Evolutionary conservation across 2,329 filamentous ascomycete genomes (phyloP).

Genomic region (Trichoderma sp.): DNA sequence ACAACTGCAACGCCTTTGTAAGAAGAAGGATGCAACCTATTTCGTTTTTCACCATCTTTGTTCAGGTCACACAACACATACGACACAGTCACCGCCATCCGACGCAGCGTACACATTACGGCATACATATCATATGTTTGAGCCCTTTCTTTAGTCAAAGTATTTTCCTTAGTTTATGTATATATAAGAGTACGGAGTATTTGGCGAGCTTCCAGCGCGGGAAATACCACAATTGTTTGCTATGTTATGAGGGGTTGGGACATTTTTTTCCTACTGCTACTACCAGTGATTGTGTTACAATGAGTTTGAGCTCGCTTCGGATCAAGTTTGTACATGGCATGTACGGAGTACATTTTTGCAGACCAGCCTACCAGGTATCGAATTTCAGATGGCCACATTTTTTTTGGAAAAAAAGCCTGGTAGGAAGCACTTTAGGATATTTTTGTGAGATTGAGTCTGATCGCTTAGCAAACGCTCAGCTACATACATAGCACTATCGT

Average conservation of each 20-base stretch:
- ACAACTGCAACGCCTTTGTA: not conserved
- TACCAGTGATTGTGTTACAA: not conserved
- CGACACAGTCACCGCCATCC: not conserved
- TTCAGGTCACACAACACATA: not conserved
- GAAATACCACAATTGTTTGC: not conserved
- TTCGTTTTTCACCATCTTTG: not conserved
- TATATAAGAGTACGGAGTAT: slow-evolving; percentile 15
- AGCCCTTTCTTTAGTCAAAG: slow-evolving; percentile 1
- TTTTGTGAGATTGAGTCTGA: too few relatives aligned
- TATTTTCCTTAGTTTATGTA: slow-evolving; percentile 4
- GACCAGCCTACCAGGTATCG: not conserved
- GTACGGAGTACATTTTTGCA: not conserved
- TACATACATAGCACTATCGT: too few relatives aligned
- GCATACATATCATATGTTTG: slow-evolving; percentile 8
- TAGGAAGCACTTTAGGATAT: too few relatives aligned
- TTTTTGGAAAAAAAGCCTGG: too few relatives aligned
- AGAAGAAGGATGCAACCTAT: not conserved
- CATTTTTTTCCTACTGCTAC: not conserved
- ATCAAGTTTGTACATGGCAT: not conserved
- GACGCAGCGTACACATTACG: slow-evolving; percentile 1
- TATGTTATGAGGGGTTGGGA: not conserved
- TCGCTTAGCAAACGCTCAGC: too few relatives aligned
- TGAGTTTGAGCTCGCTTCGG: not conserved
- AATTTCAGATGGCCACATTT: too few relatives aligned
- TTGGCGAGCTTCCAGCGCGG: not conserved